phyloP scores from a whole-genome alignment of 2,329 filamentous ascomycete genomes.

The Ceratocystis alfenasii region DNA sequence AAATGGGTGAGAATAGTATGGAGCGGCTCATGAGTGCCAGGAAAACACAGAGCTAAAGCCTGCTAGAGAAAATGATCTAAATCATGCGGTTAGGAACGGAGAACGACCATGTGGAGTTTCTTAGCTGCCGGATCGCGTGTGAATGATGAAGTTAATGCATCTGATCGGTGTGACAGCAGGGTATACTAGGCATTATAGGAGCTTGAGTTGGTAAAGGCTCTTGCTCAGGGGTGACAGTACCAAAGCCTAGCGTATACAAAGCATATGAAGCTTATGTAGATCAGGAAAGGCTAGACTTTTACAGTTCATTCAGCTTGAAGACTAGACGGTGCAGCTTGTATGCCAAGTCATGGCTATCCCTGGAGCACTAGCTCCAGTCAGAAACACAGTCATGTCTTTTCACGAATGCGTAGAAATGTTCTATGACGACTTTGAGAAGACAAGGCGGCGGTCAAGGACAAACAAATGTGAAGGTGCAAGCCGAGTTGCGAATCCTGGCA shows the following conservation, averaged over 20 bases:
- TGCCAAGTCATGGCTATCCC: background rate
- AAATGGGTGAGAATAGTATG: background rate
- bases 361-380: background rate
- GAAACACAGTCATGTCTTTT: background rate
- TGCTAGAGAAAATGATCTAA: background rate
- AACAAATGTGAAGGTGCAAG: background rate
- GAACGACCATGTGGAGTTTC: background rate
- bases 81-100: background rate
- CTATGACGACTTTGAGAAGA: background rate
- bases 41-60: too few species aligned
- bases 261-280: background rate
- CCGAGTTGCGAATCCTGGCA: background rate
- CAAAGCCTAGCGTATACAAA: background rate
- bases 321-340: background rate
- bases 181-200: slow-evolving; percentile 1
- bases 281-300: background rate
- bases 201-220: background rate
- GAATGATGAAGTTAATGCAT: slow-evolving; percentile 6
- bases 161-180: slow-evolving; percentile 5
- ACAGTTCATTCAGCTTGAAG: background rate
- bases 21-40: background rate
- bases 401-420: background rate
- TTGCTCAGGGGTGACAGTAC: background rate
- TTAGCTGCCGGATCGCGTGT: background rate
- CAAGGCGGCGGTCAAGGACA: background rate